Evolutionary conservation across 495 filamentous ascomycete genomes (phyloP), one percentile per base, ranked within the genome.

Genomic region (Aspergillus egyptiacus): DNA sequence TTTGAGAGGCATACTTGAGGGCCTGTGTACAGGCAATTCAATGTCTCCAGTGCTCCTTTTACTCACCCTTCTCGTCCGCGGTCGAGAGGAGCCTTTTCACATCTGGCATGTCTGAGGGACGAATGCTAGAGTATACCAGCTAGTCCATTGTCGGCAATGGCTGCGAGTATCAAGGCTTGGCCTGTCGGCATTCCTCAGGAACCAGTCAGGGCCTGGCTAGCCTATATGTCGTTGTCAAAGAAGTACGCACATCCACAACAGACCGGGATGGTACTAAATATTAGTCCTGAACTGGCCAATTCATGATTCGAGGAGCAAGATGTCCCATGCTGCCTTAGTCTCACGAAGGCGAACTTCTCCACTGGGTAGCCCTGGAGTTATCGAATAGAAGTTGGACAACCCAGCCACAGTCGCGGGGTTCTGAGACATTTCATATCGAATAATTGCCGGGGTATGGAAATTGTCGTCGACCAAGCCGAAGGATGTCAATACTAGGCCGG

Each of bases 401-500:
- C 35, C 35, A 49, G 46, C 46, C 46, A 49, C 46, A 49, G 14
- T 49, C 35, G 35, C 46, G 35, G 35, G 46, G 46, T 49, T 39
- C 15, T 49, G 46, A 49, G 46, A 49, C 46, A 49, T 49, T 17
- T 10, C 19, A 33, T 39, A 17, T 40, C 46, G 15, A 36, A 30
- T 10, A 8, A 19, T 18, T 17, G n/a, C 36, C 17, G 25, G 13
- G 19, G 0, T 18, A 7, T 32, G 10, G 7, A n/a, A 47, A 14
- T 47, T 22, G 33, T 13, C 32, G 32, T 36, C 33, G 45, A 46
- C 43, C 33, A 47, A n/a, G 40, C 14, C 24, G 33, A n/a, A 14
- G 14, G 10, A 35, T 15, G 8, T 3, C n/a, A n/a, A 4, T 15
- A 17, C 6, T 3, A 35, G 33, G n/a, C 33, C 14, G 18, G 33